Evolutionary conservation across 345 rosid genomes (phyloP).

Genomic region (Syzygium aromaticum): DNA sequence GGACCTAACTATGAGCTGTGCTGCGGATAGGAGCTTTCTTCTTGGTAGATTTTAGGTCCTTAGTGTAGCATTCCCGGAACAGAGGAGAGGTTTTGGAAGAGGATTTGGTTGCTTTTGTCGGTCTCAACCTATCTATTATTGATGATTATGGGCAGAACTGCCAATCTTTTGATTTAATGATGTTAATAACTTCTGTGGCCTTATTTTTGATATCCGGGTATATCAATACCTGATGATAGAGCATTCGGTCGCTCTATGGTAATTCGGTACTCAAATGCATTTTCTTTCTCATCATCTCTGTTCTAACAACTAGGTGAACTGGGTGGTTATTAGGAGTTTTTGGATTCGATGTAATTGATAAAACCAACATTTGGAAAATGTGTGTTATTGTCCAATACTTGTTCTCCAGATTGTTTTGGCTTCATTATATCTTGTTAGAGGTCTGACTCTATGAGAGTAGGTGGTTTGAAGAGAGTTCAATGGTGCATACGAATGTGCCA

Average conservation of each 20-base stretch:
- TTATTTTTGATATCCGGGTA: background rate
- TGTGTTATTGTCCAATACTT: background rate
- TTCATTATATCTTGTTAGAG: background rate
- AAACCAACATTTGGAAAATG: background rate
- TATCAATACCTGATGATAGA: background rate
- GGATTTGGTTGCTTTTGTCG: background rate
- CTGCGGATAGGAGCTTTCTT: background rate
- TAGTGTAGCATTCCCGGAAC: background rate
- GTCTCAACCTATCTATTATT: background rate
- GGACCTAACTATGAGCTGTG: background rate
- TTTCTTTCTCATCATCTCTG: background rate
- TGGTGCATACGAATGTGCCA: background rate
- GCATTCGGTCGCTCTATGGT: background rate
- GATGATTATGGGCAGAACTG: background rate
- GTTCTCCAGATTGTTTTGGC: background rate
- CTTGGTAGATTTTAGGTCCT: background rate
- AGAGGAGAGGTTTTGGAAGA: background rate
- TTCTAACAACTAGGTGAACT: background rate
- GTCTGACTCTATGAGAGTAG: background rate
- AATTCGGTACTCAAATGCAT: background rate
- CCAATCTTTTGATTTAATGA: background rate
- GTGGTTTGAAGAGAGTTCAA: background rate
- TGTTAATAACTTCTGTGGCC: background rate
- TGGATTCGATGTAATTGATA: background rate
- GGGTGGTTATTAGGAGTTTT: background rate